phyloP scores from a whole-genome alignment of 2,329 filamentous ascomycete species.

The Apiospora marii region DNA sequence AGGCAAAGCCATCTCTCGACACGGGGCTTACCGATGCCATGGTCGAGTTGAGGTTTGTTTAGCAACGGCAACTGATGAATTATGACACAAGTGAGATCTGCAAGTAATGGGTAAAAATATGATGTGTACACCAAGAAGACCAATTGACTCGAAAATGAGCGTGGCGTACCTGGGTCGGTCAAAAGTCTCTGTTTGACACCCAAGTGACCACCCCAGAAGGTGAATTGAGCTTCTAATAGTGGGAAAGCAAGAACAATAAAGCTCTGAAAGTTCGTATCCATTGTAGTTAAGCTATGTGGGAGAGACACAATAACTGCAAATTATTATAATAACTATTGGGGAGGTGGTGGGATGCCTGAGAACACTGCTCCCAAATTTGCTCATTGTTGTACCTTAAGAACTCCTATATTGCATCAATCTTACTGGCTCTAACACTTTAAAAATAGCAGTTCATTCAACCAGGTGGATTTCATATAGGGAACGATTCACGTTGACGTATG shows the following conservation, averaged over 20 bases:
- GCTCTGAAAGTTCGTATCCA: neutral
- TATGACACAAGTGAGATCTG: neutral
- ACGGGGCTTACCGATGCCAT: constrained; percentile 42
- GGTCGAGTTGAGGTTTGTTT: too few species aligned
- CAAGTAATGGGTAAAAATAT: neutral
- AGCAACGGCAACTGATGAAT: too few species aligned
- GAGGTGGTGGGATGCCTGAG: neutral
- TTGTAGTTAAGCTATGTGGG: too few species aligned
- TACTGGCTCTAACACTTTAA: too few species aligned
- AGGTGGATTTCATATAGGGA: neutral
- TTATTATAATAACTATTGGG: neutral
- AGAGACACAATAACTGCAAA: neutral
- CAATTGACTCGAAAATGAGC: neutral
- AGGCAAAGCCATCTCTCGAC: constrained; percentile 51
- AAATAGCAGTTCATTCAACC: neutral
- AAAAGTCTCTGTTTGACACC: neutral
- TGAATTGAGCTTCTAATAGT: neutral
- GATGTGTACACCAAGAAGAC: neutral
- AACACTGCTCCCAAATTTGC: neutral
- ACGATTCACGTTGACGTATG: neutral
- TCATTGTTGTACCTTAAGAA: neutral
- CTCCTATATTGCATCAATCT: neutral
- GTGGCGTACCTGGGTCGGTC: neutral
- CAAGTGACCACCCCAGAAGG: neutral
- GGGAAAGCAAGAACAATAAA: neutral